Evolutionary conservation across 345 rosid genomes (phyloP), one percentile per base, ranked within the genome.

Genomic region (Euphorbia pulcherrima): DNA sequence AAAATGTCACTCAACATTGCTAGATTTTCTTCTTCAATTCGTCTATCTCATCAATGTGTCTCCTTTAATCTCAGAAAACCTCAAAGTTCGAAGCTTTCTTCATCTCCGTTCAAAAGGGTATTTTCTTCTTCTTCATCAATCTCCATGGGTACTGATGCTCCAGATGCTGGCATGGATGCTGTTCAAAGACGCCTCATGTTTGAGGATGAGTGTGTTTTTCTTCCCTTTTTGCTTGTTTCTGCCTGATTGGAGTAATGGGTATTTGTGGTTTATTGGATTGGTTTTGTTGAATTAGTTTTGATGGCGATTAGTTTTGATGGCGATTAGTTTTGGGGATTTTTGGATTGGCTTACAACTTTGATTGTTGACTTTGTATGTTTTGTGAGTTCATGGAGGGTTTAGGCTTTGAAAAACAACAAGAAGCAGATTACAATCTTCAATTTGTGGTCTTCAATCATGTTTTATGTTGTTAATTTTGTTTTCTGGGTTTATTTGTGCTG

Each of bases 121-220:
- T 74, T 67, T 46, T 77, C 80, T 30, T n/a, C n/a, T n/a, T n/a
- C n/a, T n/a, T n/a, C n/a, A n/a, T n/a, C n/a, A n/a, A n/a, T n/a
- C n/a, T 16, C 78, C 87, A 86, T 84, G 92, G 79, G 67, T 1
- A 89, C n/a, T n/a, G n/a, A 82, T 66, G 58, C 75, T 59, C 64
- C 81, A 33, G 92, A 87, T 63, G 83, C 86, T 26, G 89, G 85
- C 78, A 93, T 93, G 97, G 98, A 93, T 77, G 98, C 97, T 50
- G 98, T 93, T 70, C 97, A 93, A 83, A 77, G 97, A 44, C 97
- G 98, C 76, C 98, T 89, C 83, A 90, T 93, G 98, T 90, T 93
- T 44, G 97, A 89, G 28, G 98, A 93, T 79, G 94, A 93, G 98
- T 81, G 59, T 79, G 73, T 65, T 78, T 55, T 30, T 24, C 12